Evolutionary conservation across 2,329 filamentous ascomycete genomes (phyloP).

Genomic region (Colletotrichum truncatum): DNA sequence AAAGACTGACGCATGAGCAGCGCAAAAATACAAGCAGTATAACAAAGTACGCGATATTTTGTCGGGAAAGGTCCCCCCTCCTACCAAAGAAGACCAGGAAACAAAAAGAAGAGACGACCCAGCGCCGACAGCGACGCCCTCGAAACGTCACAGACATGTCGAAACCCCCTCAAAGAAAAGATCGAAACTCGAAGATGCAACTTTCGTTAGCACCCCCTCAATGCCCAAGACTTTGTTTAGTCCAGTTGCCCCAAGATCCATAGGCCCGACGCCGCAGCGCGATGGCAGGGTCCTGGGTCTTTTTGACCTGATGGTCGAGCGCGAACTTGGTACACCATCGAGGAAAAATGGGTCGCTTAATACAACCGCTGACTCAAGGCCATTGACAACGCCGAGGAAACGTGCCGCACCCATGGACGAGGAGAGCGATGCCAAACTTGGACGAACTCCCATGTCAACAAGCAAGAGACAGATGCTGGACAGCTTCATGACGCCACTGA

Average conservation of each 20-base stretch:
- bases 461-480: slow-evolving; percentile 71
- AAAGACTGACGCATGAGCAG: slow-evolving; percentile 45
- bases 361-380: slow-evolving; percentile 29
- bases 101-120: slow-evolving; percentile 49
- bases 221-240: slow-evolving; percentile 68
- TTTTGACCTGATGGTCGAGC: slow-evolving; percentile 74
- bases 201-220: slow-evolving; percentile 64
- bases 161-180: slow-evolving; percentile 57
- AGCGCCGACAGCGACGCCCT: slow-evolving; percentile 53
- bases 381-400: slow-evolving; percentile 59
- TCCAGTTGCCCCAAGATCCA: slow-evolving; percentile 64
- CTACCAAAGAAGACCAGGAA: slow-evolving; percentile 47
- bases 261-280: slow-evolving; percentile 83
- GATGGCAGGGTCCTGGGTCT: slow-evolving; percentile 81
- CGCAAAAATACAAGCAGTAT: slow-evolving; percentile 81
- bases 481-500: slow-evolving; percentile 72
- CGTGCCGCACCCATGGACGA: slow-evolving; percentile 41
- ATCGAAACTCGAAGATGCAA: slow-evolving; percentile 43
- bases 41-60: slow-evolving; percentile 70
- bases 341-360: slow-evolving; percentile 48
- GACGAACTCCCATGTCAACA: slow-evolving; percentile 61
- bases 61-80: slow-evolving; percentile 58
- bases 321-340: slow-evolving; percentile 59
- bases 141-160: slow-evolving; percentile 57
- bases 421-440: slow-evolving; percentile 43